A percentile compares a stretch with the other conserved stretches of the same genome.
These are phyloP conservation scores for Suzukiozyma palmioleophila DNA, from an alignment of 1,139 yeast genomes.

Conservation along the genomic window DNA sequence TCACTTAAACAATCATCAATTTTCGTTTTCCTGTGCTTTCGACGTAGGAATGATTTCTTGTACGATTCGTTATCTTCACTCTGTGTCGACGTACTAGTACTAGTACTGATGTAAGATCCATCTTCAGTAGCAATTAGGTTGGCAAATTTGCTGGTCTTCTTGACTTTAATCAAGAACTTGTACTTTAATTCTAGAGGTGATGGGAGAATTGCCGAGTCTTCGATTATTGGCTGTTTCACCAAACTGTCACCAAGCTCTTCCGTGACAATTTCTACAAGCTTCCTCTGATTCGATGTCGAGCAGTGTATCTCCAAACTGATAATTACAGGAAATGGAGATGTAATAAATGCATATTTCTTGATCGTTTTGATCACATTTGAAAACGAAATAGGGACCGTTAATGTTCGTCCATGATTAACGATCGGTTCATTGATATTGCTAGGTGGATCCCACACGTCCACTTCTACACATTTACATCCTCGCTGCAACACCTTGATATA, in stretches of 20 bases:
- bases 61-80: constrained; percentile 38
- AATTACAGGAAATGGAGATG: constrained; percentile 80
- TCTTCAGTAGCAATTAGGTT: constrained; percentile 17
- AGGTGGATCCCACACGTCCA: constrained; percentile 92
- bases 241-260: constrained; percentile 59
- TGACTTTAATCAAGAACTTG: constrained; percentile 71
- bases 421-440: constrained; percentile 53
- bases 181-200: constrained; percentile 70
- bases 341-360: constrained; percentile 77
- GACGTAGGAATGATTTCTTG: constrained; percentile 12
- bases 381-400: constrained; percentile 71
- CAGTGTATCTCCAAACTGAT: constrained; percentile 88
- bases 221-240: constrained; percentile 37
- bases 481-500: constrained; percentile 84
- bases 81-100: constrained; percentile 39
- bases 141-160: constrained; percentile 40
- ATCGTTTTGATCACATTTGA: constrained; percentile 67
- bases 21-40: constrained; percentile 19
- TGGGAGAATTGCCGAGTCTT: constrained; percentile 43
- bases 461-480: constrained; percentile 90
- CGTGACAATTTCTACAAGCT: constrained; percentile 48
- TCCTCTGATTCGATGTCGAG: constrained; percentile 55
- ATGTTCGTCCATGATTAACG: constrained; percentile 84
- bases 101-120: constrained; percentile 19
- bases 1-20: constrained; percentile 48